Evolutionary conservation across 257 asterid genomes (phyloP).

Genomic region (Forsythia viridissima): DNA sequence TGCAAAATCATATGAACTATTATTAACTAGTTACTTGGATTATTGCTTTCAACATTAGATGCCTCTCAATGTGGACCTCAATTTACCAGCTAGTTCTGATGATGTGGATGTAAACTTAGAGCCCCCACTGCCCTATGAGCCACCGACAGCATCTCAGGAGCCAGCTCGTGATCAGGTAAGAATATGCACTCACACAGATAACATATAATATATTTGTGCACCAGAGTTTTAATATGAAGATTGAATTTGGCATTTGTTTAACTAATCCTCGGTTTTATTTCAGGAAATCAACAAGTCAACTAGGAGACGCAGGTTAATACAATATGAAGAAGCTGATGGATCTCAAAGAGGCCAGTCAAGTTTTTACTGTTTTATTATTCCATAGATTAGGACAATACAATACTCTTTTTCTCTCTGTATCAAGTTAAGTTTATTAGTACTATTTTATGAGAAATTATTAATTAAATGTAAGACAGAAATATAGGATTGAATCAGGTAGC

Average conservation of each 20-base stretch:
- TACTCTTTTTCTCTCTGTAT: too few relatives aligned
- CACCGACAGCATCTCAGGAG: background rate
- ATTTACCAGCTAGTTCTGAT: background rate
- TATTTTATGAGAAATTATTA: background rate
- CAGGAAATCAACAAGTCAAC: background rate
- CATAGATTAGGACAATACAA: too few relatives aligned
- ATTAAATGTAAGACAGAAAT: too few relatives aligned
- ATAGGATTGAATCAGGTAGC: too few relatives aligned
- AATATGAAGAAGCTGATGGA: background rate
- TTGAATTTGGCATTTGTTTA: too few relatives aligned
- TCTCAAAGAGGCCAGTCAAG: background rate
- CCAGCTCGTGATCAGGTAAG: background rate
- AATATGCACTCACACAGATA: too few relatives aligned
- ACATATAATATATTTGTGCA: too few relatives aligned
- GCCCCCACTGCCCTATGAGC: background rate
- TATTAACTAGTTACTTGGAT: background rate
- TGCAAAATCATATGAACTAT: background rate
- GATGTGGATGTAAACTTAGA: background rate
- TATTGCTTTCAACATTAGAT: background rate
- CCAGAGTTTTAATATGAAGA: background rate
- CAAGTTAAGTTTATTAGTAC: background rate
- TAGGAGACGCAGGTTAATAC: background rate
- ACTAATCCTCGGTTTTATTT: too few relatives aligned
- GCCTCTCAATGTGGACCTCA: background rate
- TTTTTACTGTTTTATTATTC: background rate